phyloP scores from a whole-genome alignment of 345 rosid genomes.

The Sonneratia caseolaris region DNA sequence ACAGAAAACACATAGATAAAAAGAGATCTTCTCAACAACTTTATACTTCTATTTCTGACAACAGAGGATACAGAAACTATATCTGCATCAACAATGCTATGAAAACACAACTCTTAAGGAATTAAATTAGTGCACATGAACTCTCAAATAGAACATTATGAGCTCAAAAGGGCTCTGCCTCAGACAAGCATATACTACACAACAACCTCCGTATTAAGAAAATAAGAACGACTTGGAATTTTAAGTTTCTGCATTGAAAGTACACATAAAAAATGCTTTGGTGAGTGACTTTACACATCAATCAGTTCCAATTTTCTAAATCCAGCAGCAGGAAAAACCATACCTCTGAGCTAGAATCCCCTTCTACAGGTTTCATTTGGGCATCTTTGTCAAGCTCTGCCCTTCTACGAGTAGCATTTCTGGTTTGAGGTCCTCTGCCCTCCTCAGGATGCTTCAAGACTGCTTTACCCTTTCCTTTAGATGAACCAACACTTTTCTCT shows the following conservation, averaged over 20 bases:
- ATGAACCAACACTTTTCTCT: constrained; percentile 70
- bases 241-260: too few relatives aligned
- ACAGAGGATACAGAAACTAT: too few relatives aligned
- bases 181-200: too few relatives aligned
- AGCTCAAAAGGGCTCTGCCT: too few relatives aligned
- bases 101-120: too few relatives aligned
- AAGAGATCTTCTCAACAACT: neutral
- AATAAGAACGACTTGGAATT: too few relatives aligned
- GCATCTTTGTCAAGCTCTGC: constrained; percentile 74
- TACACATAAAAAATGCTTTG: too few relatives aligned
- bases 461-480: constrained; percentile 97
- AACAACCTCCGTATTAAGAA: too few relatives aligned
- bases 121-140: too few relatives aligned
- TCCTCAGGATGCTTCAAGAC: constrained; percentile 78
- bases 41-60: neutral
- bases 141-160: too few relatives aligned
- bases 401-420: constrained; percentile 85
- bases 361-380: constrained; percentile 51
- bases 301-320: neutral
- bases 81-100: too few relatives aligned
- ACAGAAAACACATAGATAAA: neutral
- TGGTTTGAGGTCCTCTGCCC: constrained; percentile 84
- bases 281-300: neutral
- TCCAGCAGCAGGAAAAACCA: neutral
- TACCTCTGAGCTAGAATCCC: constrained; percentile 94